Evolutionary conservation across 306 rosid species (phyloP).

Genomic region (Rosa lucieae): DNA sequence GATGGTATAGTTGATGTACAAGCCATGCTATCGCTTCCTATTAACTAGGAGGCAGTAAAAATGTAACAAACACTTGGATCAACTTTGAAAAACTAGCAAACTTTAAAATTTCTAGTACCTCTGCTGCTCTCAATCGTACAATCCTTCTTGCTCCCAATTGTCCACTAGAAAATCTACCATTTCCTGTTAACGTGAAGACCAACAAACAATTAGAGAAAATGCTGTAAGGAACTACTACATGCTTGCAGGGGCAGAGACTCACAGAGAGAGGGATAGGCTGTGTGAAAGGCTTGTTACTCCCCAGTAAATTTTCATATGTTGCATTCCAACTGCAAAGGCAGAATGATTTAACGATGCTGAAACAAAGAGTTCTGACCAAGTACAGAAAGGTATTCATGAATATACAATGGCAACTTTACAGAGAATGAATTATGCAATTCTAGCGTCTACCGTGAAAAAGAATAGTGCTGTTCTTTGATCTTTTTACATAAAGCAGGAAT

Average conservation of each 20-base stretch:
- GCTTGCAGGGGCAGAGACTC: constrained; percentile 31
- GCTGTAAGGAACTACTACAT: neutral
- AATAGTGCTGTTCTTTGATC: neutral
- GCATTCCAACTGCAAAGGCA: constrained; percentile 95
- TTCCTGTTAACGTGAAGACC: constrained; percentile 52
- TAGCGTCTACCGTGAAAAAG: neutral
- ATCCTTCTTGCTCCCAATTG: constrained; percentile 91
- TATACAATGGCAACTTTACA: constrained; percentile 26
- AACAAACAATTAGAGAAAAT: neutral
- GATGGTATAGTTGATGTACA: constrained; percentile 35
- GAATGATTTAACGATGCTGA: constrained; percentile 46
- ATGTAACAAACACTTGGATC: constrained; percentile 25
- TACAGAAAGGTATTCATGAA: constrained; percentile 38
- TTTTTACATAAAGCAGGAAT: neutral
- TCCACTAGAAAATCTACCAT: constrained; percentile 99
- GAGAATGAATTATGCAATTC: neutral
- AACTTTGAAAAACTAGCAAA: constrained; percentile 34
- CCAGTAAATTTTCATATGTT: constrained; percentile 77
- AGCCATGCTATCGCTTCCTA: constrained; percentile 31
- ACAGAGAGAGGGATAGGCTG: constrained; percentile 81
- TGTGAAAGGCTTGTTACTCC: constrained; percentile 83
- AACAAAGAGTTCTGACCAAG: constrained; percentile 62
- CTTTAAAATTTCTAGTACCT: constrained; percentile 26
- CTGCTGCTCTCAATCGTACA: constrained; percentile 61
- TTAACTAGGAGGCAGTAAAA: constrained; percentile 40